Evolutionary conservation across 257 asterid species (phyloP).

Genomic region (Jasminum sambac): DNA sequence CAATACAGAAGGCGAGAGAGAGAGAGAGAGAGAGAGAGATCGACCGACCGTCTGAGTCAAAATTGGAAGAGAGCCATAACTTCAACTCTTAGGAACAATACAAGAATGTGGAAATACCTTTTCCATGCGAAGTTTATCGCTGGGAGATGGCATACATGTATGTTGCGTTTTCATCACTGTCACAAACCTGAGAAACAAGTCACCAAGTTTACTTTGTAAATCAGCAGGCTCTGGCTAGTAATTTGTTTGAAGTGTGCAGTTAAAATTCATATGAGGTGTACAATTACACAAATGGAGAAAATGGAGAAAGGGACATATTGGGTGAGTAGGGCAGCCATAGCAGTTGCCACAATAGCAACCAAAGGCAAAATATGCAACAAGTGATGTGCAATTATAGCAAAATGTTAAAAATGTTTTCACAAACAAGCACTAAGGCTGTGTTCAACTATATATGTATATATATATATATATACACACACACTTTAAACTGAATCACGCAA

Average conservation of each 20-base stretch:
- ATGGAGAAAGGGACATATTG: background rate
- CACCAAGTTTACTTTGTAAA: slow-evolving; percentile 7
- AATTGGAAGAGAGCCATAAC: too few relatives aligned
- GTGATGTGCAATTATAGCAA: background rate
- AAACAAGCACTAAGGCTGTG: too few relatives aligned
- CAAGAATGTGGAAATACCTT: slow-evolving; percentile 48
- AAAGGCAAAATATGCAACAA: background rate
- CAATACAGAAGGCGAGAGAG: too few relatives aligned
- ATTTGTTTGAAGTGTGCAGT: background rate
- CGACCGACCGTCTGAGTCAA: too few relatives aligned
- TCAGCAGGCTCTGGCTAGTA: slow-evolving; percentile 1
- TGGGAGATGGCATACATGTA: slow-evolving; percentile 82
- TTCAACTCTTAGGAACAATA: background rate
- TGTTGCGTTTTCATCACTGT: slow-evolving; percentile 69
- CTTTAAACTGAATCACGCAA: too few relatives aligned
- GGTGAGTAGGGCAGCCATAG: background rate
- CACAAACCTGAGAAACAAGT: slow-evolving; percentile 65
- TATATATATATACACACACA: too few relatives aligned
- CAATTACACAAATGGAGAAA: background rate
- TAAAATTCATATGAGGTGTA: background rate
- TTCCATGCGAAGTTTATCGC: slow-evolving; percentile 67
- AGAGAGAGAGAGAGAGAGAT: too few relatives aligned
- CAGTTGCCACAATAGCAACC: background rate
- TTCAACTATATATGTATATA: too few relatives aligned
- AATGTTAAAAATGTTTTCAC: background rate